A percentile compares a stretch with the other conserved stretches of the same genome.
These are phyloP conservation scores for Fusarium setosum DNA, from an alignment of 2,329 filamentous ascomycete species.

Conservation along the genomic window DNA sequence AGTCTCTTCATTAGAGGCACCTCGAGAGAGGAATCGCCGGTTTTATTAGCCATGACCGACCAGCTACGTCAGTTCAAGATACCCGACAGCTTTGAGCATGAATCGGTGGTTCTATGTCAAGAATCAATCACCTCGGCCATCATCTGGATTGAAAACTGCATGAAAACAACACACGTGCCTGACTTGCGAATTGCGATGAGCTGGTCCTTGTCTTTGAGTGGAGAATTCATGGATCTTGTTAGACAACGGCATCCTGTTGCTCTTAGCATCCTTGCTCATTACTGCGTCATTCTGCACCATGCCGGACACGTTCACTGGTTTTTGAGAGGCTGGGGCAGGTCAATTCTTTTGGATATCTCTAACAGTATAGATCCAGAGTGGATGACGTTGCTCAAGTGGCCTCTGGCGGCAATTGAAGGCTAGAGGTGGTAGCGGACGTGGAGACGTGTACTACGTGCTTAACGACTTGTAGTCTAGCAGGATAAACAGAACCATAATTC, in stretches of 20 bases:
- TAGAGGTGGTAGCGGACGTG: neutral
- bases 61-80: slow-evolving; percentile 23
- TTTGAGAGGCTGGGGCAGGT: slow-evolving; percentile 24
- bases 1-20: slow-evolving; percentile 9
- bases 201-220: slow-evolving; percentile 19
- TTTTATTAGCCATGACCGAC: slow-evolving; percentile 4
- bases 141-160: slow-evolving; percentile 6
- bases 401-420: slow-evolving; percentile 11
- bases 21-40: neutral
- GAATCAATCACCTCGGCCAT: slow-evolving; percentile 5
- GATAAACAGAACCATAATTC: neutral
- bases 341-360: slow-evolving; percentile 14
- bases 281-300: slow-evolving; percentile 26
- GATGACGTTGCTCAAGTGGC: slow-evolving; percentile 21
- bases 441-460: neutral
- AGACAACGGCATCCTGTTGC: slow-evolving; percentile 25
- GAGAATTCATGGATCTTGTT: slow-evolving; percentile 29
- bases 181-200: slow-evolving; percentile 24
- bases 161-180: neutral
- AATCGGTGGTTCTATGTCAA: neutral
- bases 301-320: slow-evolving; percentile 23
- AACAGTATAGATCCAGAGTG: slow-evolving; percentile 11
- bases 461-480: no score
- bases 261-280: slow-evolving; percentile 25
- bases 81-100: slow-evolving; percentile 3